Evolutionary conservation across 139 green algal species (phyloP), one percentile per base, ranked within the genome.

Genomic region (Micractinium conductrix): DNA sequence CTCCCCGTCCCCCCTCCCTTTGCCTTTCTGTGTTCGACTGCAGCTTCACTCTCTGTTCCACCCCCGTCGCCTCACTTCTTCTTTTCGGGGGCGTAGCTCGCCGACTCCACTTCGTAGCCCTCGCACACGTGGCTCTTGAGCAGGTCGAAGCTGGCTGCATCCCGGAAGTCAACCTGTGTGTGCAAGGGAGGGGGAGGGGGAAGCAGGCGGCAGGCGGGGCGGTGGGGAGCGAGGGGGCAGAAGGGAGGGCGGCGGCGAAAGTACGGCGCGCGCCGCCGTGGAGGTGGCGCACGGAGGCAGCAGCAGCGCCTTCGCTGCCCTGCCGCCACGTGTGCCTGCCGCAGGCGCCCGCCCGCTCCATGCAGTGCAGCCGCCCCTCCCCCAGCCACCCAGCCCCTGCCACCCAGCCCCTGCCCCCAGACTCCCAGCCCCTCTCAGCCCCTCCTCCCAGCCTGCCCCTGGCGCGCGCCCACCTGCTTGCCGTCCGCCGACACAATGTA

Each of bases 401-500:
- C n/a, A n/a, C n/a, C n/a, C n/a, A n/a, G n/a, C n/a, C n/a, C n/a
- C n/a, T n/a, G n/a, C n/a, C n/a, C n/a, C n/a, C n/a, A n/a, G n/a
- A n/a, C n/a, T n/a, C n/a, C n/a, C n/a, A n/a, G n/a, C 48, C 48
- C 48, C 48, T 58, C 48, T 14, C 48, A 22, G 48, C 48, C 48
- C 48, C 48, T 58, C 24, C 6, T 76, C 1, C 22, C 70, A 37
- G 2, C 1, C 40, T 21, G 38, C 37, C 26, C 71, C 38, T 22
- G 9, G 24, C 70, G 33, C 4, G 44, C 2, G 42, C 21, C 8
- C 69, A 99, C 94, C 40, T 82, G 82, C 19, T 86, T 88, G 60
- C 92, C 95, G 72, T 98, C 96, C 14, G 96, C 94, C 7, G 93
- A 98, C 24, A 93, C 79, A 17, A 99, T 74, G 79, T 91, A 89